phyloP scores from a whole-genome alignment of 2,329 filamentous ascomycete species.

The Fusarium clavum region DNA sequence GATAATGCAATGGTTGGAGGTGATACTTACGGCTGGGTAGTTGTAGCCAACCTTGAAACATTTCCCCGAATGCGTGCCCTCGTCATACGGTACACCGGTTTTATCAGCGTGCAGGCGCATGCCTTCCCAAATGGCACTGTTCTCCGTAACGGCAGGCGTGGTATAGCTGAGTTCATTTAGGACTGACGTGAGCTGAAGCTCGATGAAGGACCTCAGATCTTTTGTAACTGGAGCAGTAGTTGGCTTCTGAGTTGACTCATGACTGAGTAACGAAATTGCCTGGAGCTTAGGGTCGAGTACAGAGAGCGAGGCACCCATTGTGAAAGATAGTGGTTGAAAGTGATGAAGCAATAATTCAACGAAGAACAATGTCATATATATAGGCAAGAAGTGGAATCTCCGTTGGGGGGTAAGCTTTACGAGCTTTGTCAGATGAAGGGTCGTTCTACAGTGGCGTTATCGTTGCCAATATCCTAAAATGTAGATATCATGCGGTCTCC shows the following conservation, averaged over 20 bases:
- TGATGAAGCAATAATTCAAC: fast-evolving
- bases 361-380: too few relatives aligned
- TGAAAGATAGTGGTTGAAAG: fast-evolving
- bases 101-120: constrained; percentile 1
- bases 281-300: background rate
- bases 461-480: too few relatives aligned
- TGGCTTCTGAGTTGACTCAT: background rate
- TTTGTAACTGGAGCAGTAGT: background rate
- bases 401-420: too few relatives aligned
- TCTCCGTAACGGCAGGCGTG: background rate
- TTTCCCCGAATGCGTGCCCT: constrained; percentile 16
- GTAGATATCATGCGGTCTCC: too few relatives aligned
- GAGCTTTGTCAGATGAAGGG: too few relatives aligned
- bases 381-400: too few relatives aligned
- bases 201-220: background rate
- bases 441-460: too few relatives aligned
- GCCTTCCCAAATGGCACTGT: constrained; percentile 1
- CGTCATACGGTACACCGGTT: background rate
- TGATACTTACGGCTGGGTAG: constrained; percentile 9
- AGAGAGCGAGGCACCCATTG: background rate
- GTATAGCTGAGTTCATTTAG: background rate
- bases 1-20: too few relatives aligned
- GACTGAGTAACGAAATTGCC: background rate
- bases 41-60: constrained; percentile 14
- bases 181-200: constrained; percentile 11